Evolutionary conservation across 352 stramenopile genomes (phyloP).

Genomic region (Achlya hypogyna): DNA sequence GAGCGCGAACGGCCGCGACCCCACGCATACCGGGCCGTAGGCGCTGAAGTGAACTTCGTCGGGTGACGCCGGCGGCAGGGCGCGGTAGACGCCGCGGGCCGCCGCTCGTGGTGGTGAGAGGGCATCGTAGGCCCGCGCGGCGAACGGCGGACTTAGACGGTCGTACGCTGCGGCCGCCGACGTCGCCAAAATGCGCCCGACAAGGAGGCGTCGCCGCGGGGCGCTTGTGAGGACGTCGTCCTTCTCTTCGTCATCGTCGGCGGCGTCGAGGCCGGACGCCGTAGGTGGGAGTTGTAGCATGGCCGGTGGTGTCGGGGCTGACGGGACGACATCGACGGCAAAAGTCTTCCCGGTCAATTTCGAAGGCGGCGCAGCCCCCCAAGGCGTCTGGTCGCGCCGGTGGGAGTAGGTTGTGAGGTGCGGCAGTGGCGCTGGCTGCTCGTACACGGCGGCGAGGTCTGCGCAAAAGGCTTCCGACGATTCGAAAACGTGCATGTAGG

Average conservation of each 20-base stretch:
- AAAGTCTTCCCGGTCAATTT: too few species aligned
- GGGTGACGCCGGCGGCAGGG: neutral
- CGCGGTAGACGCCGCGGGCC: neutral
- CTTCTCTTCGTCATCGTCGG: neutral
- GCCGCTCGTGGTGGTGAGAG: neutral
- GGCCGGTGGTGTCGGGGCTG: neutral
- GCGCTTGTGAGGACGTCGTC: neutral
- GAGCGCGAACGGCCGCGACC: slow-evolving; percentile 40
- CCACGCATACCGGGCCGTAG: slow-evolving; percentile 28
- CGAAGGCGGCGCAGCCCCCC: too few species aligned
- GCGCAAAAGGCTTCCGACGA: neutral
- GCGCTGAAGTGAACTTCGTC: slow-evolving; percentile 10
- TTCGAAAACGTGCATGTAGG: slow-evolving; percentile 15
- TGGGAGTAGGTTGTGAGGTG: slow-evolving; percentile 11
- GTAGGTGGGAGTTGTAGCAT: too few species aligned
- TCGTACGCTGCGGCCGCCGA: neutral
- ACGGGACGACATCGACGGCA: neutral
- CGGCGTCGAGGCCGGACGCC: neutral
- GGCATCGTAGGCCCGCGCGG: neutral
- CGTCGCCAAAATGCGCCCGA: neutral
- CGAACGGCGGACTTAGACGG: neutral
- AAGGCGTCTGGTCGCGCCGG: neutral
- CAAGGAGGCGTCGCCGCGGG: neutral
- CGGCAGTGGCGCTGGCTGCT: neutral
- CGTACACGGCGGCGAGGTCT: neutral